A percentile compares a stretch with the other conserved stretches of the same genome.
These are phyloP conservation scores for Fusarium kyushuense DNA, from an alignment of 2,329 filamentous ascomycete genomes.

Conservation along the genomic window DNA sequence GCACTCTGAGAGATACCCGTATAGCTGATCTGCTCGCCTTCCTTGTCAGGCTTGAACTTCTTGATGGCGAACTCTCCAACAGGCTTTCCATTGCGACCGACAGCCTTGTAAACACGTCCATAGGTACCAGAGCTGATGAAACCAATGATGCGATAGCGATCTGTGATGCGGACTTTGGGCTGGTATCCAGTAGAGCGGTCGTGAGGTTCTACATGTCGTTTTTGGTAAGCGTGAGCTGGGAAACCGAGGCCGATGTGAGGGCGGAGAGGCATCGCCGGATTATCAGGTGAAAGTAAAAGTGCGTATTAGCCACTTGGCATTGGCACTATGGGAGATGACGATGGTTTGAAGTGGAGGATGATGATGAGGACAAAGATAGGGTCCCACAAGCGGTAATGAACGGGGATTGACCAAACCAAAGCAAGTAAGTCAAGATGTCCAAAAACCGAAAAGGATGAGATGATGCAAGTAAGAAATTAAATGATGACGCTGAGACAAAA, in stretches of 20 bases:
- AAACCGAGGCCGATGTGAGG: slow-evolving; percentile 50
- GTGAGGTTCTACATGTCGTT: slow-evolving; percentile 60
- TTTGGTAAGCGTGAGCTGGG: slow-evolving; percentile 51
- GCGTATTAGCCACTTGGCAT: slow-evolving; percentile 41
- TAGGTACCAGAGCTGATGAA: slow-evolving; percentile 99
- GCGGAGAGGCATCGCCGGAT: slow-evolving; percentile 52
- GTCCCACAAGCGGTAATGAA: slow-evolving; percentile 12
- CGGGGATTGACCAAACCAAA: neutral
- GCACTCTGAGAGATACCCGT: slow-evolving; percentile 98
- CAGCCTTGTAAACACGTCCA: slow-evolving; percentile 96
- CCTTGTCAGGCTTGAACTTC: slow-evolving; percentile 99
- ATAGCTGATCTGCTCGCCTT: slow-evolving; percentile 93
- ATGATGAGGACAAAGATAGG: slow-evolving; percentile 3
- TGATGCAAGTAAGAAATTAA: neutral
- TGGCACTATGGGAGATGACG: slow-evolving; percentile 23
- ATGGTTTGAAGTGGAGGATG: slow-evolving; percentile 3
- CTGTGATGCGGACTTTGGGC: slow-evolving; percentile 87
- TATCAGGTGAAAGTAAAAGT: neutral
- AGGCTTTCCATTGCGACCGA: slow-evolving; percentile 68
- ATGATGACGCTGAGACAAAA: slow-evolving; percentile 22
- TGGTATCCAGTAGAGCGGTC: slow-evolving; percentile 70
- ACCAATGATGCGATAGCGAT: slow-evolving; percentile 95
- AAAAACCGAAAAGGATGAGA: slow-evolving; percentile 1
- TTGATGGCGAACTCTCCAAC: slow-evolving; percentile 94
- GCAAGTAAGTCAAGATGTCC: slow-evolving; percentile 16